These are phyloP conservation scores for Fusarium oxysporum DNA, from an alignment of 2,329 filamentous ascomycete genomes.

Conservation along the genomic window DNA sequence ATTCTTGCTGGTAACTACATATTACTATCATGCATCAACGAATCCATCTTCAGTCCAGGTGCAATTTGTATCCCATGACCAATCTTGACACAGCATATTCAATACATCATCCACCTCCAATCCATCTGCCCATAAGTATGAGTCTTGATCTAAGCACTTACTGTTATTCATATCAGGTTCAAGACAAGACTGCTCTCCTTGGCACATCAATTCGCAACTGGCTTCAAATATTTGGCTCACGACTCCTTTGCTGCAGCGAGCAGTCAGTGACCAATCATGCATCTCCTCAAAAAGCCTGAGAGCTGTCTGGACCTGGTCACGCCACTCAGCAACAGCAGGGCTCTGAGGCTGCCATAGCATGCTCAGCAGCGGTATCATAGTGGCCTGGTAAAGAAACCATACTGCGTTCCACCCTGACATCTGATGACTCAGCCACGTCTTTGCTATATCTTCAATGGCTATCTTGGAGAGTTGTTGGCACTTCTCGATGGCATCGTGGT, in stretches of 20 bases:
- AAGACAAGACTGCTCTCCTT: background rate
- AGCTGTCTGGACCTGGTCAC: background rate
- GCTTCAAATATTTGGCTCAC: slow-evolving; percentile 4
- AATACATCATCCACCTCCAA: slow-evolving; percentile 8
- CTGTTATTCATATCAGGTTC: background rate
- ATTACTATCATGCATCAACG: background rate
- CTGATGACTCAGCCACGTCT: background rate
- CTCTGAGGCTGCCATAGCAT: slow-evolving; percentile 2
- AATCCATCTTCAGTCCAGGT: background rate
- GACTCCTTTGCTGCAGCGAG: background rate
- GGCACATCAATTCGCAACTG: background rate
- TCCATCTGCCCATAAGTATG: background rate
- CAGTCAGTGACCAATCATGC: slow-evolving; percentile 1
- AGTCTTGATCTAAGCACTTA: background rate
- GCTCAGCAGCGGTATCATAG: slow-evolving; percentile 4
- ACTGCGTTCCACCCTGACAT: slow-evolving; percentile 17
- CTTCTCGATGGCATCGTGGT: background rate
- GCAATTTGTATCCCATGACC: background rate
- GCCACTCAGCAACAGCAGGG: background rate
- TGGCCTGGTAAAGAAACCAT: slow-evolving; percentile 10
- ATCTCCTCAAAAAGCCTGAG: slow-evolving; percentile 1
- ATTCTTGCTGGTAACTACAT: background rate
- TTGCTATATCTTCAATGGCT: background rate
- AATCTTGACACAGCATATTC: slow-evolving; percentile 7
- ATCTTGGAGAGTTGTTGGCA: slow-evolving; percentile 3